A percentile compares a stretch with the other conserved stretches of the same genome.
Evolutionary conservation across 306 rosid genomes (phyloP).

Genomic region (Medicago arabica): DNA sequence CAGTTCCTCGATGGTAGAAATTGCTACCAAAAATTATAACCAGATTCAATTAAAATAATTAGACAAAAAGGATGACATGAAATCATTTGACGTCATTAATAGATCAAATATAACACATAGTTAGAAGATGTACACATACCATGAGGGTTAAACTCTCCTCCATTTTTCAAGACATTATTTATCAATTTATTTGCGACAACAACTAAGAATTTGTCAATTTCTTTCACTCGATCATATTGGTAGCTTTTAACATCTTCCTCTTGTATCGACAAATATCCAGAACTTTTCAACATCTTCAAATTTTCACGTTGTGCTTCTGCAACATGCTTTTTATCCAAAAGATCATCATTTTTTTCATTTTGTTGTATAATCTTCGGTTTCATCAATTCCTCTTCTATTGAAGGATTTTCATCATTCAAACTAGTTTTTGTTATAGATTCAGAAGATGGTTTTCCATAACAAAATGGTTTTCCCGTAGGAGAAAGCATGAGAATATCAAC

Average conservation of each 20-base stretch:
- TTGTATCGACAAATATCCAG: neutral
- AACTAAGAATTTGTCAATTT: neutral
- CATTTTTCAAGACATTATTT: neutral
- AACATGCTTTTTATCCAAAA: neutral
- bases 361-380: neutral
- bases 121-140: neutral
- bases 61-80: neutral
- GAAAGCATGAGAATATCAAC: slow-evolving; percentile 10
- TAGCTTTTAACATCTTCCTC: neutral
- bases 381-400: too few species aligned
- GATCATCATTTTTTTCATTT: neutral
- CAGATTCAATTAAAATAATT: too few species aligned
- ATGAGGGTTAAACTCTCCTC: neutral
- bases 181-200: neutral
- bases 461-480: neutral
- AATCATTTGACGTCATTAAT: neutral
- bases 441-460: neutral
- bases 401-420: neutral
- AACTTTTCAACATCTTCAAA: neutral
- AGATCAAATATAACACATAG: neutral
- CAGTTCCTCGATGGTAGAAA: too few species aligned
- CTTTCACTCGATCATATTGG: neutral
- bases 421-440: neutral
- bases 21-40: too few species aligned
- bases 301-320: too few species aligned